Base-by-base conservation (phyloP, 345 rosid genomes). In the Erysimum cheiranthoides region DNA sequence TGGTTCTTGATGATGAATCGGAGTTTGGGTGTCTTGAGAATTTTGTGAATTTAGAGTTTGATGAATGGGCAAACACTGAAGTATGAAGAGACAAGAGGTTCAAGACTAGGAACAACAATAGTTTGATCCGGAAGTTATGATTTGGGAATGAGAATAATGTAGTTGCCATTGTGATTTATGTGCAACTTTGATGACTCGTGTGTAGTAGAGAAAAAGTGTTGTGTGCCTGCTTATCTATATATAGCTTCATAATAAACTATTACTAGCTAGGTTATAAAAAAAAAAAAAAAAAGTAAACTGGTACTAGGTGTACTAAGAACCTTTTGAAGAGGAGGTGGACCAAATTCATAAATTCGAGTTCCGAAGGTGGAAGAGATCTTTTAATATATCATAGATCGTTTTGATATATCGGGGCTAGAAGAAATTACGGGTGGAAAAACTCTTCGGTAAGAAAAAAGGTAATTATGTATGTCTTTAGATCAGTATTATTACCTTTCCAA, bases 31-130 rank as follows among this genome's bases (percentile, higher is more conserved):
- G 32, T 27, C 35, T 58, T 47, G 74, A 10, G 57, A 75, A 68
- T 68, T 75, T 75, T 2, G 79, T 31, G 68, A 75, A 75, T 30
- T 68, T 75, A 9, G 79, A 68, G 57, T 75, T 75, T 68, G 79
- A 51, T 68, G 79, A 68, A 51, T 51, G 40, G 13, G 69, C 63
- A 60, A 61, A 31, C 28, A 75, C 79, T 61, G 21, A 18, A 39
- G 56, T 21, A 5, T 60, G 69, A 60, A 68, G 45, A 30, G 12
- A 60, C 8, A 51, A 21, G 16, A 74, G 52, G 73, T 17, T 67
- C 38, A 75, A 49, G 45, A 3, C 21, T 6, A 68, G 40, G 60
- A 68, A 18, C 49, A 75, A 52, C 46, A 11, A 21, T 14, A 51
- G 47, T 14, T 67, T 59, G 68, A 67, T 57, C 16, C 21, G 31